phyloP scores from a whole-genome alignment of 2,329 filamentous ascomycete genomes.

The Tolypocladium paradoxum region DNA sequence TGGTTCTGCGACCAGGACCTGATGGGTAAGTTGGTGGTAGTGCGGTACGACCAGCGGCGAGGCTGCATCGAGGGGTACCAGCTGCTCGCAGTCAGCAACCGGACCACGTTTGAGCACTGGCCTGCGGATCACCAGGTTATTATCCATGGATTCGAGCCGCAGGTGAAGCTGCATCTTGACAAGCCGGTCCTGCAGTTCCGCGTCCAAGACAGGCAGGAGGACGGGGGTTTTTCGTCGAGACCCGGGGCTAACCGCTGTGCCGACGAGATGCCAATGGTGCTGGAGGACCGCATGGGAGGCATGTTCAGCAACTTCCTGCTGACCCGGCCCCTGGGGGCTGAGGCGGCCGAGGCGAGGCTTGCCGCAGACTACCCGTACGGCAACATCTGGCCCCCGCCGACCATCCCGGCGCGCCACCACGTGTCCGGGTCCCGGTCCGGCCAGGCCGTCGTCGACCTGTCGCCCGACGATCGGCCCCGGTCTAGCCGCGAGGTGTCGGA shows the following conservation, averaged over 20 bases:
- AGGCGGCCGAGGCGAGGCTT: constrained; percentile 21
- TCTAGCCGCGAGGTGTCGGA: constrained; percentile 52
- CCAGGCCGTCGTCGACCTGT: constrained; percentile 11
- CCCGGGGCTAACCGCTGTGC: constrained; percentile 28
- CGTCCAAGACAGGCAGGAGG: constrained; percentile 11
- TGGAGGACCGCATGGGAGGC: constrained; percentile 32
- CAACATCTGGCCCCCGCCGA: constrained; percentile 65
- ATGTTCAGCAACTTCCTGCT: constrained; percentile 61
- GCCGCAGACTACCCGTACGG: constrained; percentile 30
- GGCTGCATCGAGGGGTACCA: constrained; percentile 75
- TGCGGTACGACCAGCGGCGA: constrained; percentile 62
- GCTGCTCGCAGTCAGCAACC: constrained; percentile 53
- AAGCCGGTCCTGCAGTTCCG: constrained; percentile 56
- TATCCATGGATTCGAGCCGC: constrained; percentile 63
- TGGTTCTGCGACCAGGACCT: constrained; percentile 75
- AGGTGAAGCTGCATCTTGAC: constrained; percentile 61
- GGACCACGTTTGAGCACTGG: constrained; percentile 51
- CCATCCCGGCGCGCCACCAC: constrained; percentile 53
- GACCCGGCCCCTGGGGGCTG: constrained; percentile 36
- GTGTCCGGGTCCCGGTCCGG: constrained; percentile 24
- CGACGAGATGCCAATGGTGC: constrained; percentile 41
- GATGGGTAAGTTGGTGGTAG: constrained; percentile 63
- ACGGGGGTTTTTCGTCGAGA: constrained; percentile 9
- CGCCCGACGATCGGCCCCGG: constrained; percentile 29
- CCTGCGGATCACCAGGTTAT: constrained; percentile 51